These are phyloP conservation scores for Fusarium succisae DNA, from an alignment of 2,329 filamentous ascomycete species.

Conservation along the genomic window DNA sequence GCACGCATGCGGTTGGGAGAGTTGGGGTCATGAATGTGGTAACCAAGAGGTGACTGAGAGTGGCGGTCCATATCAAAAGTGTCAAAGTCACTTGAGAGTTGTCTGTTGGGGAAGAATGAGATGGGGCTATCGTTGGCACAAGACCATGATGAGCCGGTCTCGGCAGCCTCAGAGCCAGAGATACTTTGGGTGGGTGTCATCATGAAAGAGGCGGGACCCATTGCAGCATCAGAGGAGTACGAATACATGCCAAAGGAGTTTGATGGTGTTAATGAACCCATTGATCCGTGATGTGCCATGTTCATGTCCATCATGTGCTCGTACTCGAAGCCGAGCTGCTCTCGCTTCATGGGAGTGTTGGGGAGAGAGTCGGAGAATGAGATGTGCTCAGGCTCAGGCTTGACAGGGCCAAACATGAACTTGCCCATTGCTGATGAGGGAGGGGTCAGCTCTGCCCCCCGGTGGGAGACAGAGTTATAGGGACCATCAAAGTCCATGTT, in stretches of 20 bases:
- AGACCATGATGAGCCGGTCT: conserved; percentile 51
- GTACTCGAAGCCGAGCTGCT: conserved; percentile 49
- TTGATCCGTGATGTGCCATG: conserved; percentile 46
- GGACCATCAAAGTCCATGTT: conserved; percentile 51
- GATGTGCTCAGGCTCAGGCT: conserved; percentile 48
- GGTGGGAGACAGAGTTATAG: conserved; percentile 41
- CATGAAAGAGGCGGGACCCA: conserved; percentile 49
- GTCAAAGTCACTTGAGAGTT: conserved; percentile 46
- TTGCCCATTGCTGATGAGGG: conserved; percentile 47
- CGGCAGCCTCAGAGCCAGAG: conserved; percentile 51
- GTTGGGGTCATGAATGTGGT: conserved; percentile 45
- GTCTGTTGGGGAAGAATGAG: conserved; percentile 50
- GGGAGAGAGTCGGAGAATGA: conserved; percentile 46
- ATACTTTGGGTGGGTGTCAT: conserved; percentile 54
- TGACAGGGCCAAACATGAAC: conserved; percentile 49
- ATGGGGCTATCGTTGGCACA: conserved; percentile 54
- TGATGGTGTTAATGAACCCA: conserved; percentile 52
- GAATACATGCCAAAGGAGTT: conserved; percentile 23
- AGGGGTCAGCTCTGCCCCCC: conserved; percentile 48
- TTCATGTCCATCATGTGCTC: conserved; percentile 53
- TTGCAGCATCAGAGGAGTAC: conserved; percentile 47
- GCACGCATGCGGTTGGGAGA: conserved; percentile 48
- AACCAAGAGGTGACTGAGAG: conserved; percentile 48
- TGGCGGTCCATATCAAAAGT: conserved; percentile 49
- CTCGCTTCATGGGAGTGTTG: conserved; percentile 51